These are phyloP conservation scores for Nannizzia gypsea DNA, from an alignment of 2,329 filamentous ascomycete genomes.

Conservation along the genomic window DNA sequence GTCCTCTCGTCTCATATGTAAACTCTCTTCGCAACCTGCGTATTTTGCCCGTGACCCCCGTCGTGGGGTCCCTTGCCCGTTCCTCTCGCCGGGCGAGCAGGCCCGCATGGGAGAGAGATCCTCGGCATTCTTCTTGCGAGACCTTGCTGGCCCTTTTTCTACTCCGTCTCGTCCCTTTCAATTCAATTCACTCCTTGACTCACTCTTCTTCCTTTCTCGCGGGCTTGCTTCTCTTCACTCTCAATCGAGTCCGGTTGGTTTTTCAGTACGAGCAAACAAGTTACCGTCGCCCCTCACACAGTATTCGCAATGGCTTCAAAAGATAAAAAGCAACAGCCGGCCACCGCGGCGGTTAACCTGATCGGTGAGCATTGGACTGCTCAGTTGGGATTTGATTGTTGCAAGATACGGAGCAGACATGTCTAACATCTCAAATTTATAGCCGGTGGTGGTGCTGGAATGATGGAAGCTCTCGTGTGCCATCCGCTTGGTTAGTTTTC, in stretches of 20 bases:
- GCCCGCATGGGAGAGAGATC: conserved; percentile 2
- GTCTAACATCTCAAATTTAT: conserved; percentile 10
- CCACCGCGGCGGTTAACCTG: conserved; percentile 78
- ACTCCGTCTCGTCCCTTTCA: not conserved
- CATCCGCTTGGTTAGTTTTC: conserved; percentile 67
- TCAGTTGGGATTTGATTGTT: conserved; percentile 1
- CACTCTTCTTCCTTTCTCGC: not conserved
- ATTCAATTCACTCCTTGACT: not conserved
- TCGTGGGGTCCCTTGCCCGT: conserved; percentile 2
- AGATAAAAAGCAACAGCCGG: conserved; percentile 50
- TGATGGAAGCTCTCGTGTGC: conserved; percentile 97
- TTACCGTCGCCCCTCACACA: not conserved
- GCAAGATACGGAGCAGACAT: conserved; percentile 14
- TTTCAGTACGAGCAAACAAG: not conserved
- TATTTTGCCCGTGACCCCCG: not conserved
- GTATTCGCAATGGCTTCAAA: conserved; percentile 7
- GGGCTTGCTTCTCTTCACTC: not conserved
- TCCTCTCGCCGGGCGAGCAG: not conserved
- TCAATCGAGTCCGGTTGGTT: not conserved
- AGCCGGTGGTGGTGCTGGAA: conserved; percentile 94
- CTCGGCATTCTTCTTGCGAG: conserved; percentile 1
- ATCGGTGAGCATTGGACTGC: conserved; percentile 51
- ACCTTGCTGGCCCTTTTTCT: not conserved
- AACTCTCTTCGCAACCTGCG: not conserved
- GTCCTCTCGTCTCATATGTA: not conserved